These are phyloP conservation scores for Cenchrus fungigraminus DNA, from an alignment of 176 grass and related monocot species.

Conservation along the genomic window DNA sequence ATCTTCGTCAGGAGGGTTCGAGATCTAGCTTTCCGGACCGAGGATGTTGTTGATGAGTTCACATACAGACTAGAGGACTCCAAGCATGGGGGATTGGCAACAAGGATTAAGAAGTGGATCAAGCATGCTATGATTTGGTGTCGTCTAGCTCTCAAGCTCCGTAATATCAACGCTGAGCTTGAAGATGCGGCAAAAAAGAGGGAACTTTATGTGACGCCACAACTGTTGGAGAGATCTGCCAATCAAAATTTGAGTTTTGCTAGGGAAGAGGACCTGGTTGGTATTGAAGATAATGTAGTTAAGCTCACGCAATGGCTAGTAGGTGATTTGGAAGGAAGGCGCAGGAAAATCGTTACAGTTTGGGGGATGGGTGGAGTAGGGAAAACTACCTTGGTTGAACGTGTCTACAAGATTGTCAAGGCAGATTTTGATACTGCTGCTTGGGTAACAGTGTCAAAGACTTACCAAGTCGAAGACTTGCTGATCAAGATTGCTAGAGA, in stretches of 20 bases:
- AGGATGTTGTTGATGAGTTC: background rate
- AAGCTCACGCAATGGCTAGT: background rate
- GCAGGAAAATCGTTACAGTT: background rate
- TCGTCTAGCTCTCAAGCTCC: background rate
- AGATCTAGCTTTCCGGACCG: background rate
- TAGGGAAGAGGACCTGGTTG: background rate
- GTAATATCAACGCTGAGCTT: background rate
- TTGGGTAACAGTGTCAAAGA: background rate
- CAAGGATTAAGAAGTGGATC: background rate
- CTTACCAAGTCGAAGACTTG: background rate
- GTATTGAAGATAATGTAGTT: background rate
- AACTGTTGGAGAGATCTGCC: background rate
- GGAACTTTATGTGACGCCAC: background rate
- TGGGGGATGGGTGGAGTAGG: background rate
- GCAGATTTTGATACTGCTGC: background rate
- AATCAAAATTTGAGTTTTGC: background rate
- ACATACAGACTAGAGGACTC: background rate
- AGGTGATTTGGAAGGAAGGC: background rate
- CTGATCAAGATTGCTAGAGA: background rate
- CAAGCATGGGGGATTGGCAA: background rate
- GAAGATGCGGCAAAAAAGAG: background rate
- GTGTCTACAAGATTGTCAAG: conserved; percentile 7
- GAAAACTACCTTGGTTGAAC: background rate
- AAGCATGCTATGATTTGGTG: background rate
- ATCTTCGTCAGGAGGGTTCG: background rate